Conservation (phyloP, 441 rosid genomes). For the Bocquillonia castaneifolia region DNA sequence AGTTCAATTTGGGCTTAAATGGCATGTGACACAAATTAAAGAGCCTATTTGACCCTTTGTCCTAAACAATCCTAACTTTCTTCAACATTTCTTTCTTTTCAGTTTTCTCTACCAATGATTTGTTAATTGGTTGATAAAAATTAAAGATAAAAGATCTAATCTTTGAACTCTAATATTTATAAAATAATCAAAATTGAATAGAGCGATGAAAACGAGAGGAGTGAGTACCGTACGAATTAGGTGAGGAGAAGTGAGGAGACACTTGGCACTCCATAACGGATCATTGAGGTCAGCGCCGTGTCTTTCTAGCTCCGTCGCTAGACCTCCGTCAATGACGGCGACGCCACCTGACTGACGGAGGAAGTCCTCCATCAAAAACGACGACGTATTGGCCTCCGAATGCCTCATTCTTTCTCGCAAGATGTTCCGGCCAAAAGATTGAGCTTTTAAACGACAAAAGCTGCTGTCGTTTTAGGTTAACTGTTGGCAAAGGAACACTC, state of each 20-base stretch:
- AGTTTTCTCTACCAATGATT: neutral
- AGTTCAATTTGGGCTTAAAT: too few relatives aligned
- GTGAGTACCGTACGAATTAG: slow-evolving; percentile 55
- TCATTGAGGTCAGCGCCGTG: slow-evolving; percentile 90
- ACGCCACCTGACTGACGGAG: slow-evolving; percentile 54
- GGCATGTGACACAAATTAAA: too few relatives aligned
- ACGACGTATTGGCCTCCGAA: slow-evolving; percentile 22
- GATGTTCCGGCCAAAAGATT: too few relatives aligned
- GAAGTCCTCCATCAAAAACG: slow-evolving; percentile 50
- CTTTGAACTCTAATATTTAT: neutral
- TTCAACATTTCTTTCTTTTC: too few relatives aligned
- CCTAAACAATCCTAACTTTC: too few relatives aligned
- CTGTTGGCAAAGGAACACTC: too few relatives aligned
- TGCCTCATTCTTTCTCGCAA: slow-evolving; percentile 16
- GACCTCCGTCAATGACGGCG: slow-evolving; percentile 76
- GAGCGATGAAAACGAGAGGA: slow-evolving; percentile 1
- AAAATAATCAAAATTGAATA: neutral
- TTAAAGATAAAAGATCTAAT: neutral
- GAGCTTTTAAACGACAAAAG: too few relatives aligned
- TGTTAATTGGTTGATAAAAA: too few relatives aligned
- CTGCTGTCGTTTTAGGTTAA: too few relatives aligned
- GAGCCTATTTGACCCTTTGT: too few relatives aligned
- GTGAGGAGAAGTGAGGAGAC: slow-evolving; percentile 73
- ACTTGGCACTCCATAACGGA: slow-evolving; percentile 94
- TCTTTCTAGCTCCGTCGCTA: slow-evolving; percentile 83